Conservation (phyloP, 1,284 basidiomycete genomes). For the Puccinia horiana region DNA sequence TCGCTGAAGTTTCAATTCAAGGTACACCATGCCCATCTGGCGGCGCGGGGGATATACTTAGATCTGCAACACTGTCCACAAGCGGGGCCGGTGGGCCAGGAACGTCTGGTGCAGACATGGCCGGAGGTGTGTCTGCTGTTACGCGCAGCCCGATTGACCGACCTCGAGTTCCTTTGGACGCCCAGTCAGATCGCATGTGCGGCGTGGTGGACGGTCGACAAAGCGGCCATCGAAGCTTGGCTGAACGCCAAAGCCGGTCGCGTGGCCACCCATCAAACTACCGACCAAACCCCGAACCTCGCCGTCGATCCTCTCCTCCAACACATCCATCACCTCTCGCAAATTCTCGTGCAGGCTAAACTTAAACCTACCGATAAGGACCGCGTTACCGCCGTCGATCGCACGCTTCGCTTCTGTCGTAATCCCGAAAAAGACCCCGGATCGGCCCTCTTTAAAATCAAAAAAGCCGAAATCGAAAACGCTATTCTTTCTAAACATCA, state of each 20-base stretch:
- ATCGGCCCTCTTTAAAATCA: slow-evolving; percentile 65
- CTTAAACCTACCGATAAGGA: slow-evolving; percentile 70
- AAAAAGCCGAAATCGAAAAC: slow-evolving; percentile 25
- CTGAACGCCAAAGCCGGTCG: slow-evolving; percentile 52
- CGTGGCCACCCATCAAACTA: too few species aligned
- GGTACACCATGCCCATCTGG: slow-evolving; percentile 84
- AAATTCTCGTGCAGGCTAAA: slow-evolving; percentile 66
- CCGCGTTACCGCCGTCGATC: slow-evolving; percentile 79
- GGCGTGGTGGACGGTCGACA: slow-evolving; percentile 69
- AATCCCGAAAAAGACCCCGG: slow-evolving; percentile 90
- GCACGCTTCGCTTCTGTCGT: slow-evolving; percentile 77
- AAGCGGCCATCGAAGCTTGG: slow-evolving; percentile 70
- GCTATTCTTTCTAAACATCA: slow-evolving; percentile 25
- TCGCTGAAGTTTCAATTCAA: slow-evolving; percentile 89
- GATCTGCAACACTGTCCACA: slow-evolving; percentile 74
- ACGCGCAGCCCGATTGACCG: slow-evolving; percentile 76
- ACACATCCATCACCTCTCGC: slow-evolving; percentile 65
- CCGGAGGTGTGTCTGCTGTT: slow-evolving; percentile 67
- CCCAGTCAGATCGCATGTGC: slow-evolving; percentile 94
- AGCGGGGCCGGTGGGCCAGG: not conserved
- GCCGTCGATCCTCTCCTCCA: slow-evolving; percentile 55
- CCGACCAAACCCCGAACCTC: not conserved
- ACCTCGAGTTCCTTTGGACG: slow-evolving; percentile 85
- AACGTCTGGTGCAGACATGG: slow-evolving; percentile 18
- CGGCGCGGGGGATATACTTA: slow-evolving; percentile 83